Conservation (phyloP, 2,329 filamentous ascomycete genomes). For the Aspergillus awamori region DNA sequence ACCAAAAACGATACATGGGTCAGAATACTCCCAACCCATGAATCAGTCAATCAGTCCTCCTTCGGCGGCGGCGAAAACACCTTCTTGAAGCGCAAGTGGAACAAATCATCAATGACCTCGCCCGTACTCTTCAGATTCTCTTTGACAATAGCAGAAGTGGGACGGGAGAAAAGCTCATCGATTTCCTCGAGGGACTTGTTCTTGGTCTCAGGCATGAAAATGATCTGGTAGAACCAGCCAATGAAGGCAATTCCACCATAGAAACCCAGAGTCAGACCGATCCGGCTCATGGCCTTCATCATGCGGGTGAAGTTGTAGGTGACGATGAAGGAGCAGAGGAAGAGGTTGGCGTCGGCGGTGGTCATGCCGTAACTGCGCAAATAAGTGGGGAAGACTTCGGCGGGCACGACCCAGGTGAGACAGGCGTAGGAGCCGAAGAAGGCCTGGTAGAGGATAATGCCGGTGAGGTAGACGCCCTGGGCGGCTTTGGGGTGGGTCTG, state of each 20-base stretch:
- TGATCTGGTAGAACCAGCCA: slow-evolving; percentile 71
- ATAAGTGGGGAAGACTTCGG: slow-evolving; percentile 73
- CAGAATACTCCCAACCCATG: not conserved
- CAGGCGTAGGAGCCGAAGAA: slow-evolving; percentile 70
- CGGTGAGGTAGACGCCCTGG: slow-evolving; percentile 66
- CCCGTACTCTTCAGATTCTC: slow-evolving; percentile 57
- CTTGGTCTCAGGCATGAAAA: slow-evolving; percentile 78
- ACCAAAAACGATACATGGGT: not conserved
- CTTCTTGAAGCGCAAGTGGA: slow-evolving; percentile 50
- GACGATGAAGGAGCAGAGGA: slow-evolving; percentile 71
- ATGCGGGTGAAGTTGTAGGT: slow-evolving; percentile 76
- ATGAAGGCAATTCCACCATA: slow-evolving; percentile 73
- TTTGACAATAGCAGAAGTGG: slow-evolving; percentile 64
- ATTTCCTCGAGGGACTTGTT: slow-evolving; percentile 72
- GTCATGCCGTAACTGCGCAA: slow-evolving; percentile 75
- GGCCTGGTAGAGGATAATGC: slow-evolving; percentile 62
- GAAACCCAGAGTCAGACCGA: slow-evolving; percentile 69
- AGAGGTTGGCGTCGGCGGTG: slow-evolving; percentile 67
- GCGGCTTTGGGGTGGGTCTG: slow-evolving; percentile 51
- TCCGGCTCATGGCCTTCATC: slow-evolving; percentile 67
- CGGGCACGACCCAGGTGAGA: slow-evolving; percentile 67
- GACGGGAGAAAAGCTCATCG: slow-evolving; percentile 66
- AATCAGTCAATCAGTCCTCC: not conserved
- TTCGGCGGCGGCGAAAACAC: slow-evolving; percentile 45
- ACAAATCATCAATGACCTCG: slow-evolving; percentile 50